phyloP scores from a whole-genome alignment of 441 rosid genomes.

The Corymbia calophylla region DNA sequence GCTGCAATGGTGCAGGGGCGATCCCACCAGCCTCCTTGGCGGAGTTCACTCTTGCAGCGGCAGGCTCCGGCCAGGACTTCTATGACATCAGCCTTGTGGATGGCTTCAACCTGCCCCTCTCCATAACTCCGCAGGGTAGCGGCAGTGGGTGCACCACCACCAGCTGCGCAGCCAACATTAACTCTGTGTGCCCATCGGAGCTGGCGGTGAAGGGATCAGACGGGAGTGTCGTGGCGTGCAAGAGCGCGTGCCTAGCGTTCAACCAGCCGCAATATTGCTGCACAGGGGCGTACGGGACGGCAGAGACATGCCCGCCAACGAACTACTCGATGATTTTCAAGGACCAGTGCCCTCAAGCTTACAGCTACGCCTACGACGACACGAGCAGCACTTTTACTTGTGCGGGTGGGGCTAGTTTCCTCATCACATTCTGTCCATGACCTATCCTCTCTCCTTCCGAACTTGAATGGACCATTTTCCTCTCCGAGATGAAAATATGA shows the following conservation, averaged over 20 bases:
- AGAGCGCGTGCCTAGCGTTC: slow-evolving; percentile 10
- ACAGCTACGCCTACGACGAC: slow-evolving; percentile 28
- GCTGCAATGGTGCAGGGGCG: slow-evolving; percentile 26
- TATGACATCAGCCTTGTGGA: slow-evolving; percentile 3
- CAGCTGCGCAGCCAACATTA: slow-evolving; percentile 24
- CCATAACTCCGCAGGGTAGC: slow-evolving; percentile 11
- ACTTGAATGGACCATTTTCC: neutral
- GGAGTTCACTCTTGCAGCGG: slow-evolving; percentile 4
- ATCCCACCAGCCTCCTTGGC: slow-evolving; percentile 24
- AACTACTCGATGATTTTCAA: slow-evolving; percentile 15
- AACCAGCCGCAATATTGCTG: neutral
- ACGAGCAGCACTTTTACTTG: slow-evolving; percentile 9
- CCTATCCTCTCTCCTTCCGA: neutral
- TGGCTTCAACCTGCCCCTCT: slow-evolving; percentile 35
- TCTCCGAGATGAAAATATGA: neutral
- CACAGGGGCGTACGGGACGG: neutral
- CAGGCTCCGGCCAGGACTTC: neutral
- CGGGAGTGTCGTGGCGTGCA: neutral
- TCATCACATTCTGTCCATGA: neutral
- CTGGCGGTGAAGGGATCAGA: slow-evolving; percentile 6
- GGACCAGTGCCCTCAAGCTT: slow-evolving; percentile 14
- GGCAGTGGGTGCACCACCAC: slow-evolving; percentile 12
- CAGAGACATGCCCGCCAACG: neutral
- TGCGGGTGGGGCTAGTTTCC: slow-evolving; percentile 1
- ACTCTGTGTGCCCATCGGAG: slow-evolving; percentile 28